phyloP scores from a whole-genome alignment of 1,284 basidiomycete genomes.

The Marasmius fiardii region DNA sequence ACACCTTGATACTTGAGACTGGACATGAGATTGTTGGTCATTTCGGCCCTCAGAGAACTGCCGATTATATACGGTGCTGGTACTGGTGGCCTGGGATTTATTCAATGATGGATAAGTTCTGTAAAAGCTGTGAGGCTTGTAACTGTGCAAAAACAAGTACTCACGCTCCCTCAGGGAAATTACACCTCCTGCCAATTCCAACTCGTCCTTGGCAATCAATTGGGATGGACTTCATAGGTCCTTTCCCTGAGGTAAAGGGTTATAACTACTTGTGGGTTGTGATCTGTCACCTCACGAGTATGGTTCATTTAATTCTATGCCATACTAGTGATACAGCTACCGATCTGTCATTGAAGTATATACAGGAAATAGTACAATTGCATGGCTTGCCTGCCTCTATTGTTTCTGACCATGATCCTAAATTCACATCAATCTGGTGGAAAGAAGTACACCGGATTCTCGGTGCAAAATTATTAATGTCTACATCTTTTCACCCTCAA shows the following conservation, averaged over 20 bases:
- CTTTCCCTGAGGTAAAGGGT: too few relatives aligned
- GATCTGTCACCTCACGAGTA: too few relatives aligned
- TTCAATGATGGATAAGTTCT: constrained; percentile 18
- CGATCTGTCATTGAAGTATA: constrained; percentile 1
- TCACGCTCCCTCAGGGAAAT: constrained; percentile 13
- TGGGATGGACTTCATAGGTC: too few relatives aligned
- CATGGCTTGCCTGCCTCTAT: constrained; percentile 23
- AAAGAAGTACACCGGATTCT: constrained; percentile 21
- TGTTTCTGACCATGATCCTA: constrained; percentile 21
- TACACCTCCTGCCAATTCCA: constrained; percentile 12
- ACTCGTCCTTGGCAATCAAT: too few relatives aligned
- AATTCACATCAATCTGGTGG: constrained; percentile 27
- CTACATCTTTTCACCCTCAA: not conserved
- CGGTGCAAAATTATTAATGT: constrained; percentile 16
- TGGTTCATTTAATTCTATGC: constrained; percentile 19
- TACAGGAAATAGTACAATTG: constrained; percentile 21
- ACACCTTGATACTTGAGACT: constrained; percentile 20
- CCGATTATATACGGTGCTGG: too few relatives aligned
- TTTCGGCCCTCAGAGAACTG: too few relatives aligned
- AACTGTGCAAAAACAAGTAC: constrained; percentile 13
- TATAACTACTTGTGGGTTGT: too few relatives aligned
- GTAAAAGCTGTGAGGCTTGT: constrained; percentile 17
- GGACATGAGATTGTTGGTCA: constrained; percentile 25
- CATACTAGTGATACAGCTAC: constrained; percentile 13
- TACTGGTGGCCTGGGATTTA: too few relatives aligned